phyloP scores from a whole-genome alignment of 345 rosid species.

The Corchorus olitorius region DNA sequence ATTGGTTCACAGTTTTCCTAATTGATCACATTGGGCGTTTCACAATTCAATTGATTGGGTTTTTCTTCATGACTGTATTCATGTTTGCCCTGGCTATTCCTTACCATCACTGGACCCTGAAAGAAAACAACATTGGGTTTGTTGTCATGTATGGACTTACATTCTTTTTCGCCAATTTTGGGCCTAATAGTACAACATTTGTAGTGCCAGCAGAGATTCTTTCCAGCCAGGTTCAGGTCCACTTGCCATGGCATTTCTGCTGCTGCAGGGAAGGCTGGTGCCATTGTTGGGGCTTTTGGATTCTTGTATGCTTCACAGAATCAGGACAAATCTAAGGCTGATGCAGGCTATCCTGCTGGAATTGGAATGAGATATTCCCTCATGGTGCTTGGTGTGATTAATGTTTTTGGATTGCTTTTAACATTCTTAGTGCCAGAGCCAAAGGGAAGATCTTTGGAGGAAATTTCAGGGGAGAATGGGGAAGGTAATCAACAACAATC shows the following conservation, averaged over 20 bases:
- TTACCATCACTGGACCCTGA: conserved; percentile 16
- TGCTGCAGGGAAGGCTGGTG: conserved; percentile 27
- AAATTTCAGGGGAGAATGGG: not conserved
- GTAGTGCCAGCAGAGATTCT: conserved; percentile 21
- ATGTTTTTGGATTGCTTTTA: conserved; percentile 37
- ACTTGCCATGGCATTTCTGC: conserved; percentile 25
- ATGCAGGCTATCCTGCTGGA: conserved; percentile 20
- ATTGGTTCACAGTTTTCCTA: conserved; percentile 6
- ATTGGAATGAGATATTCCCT: conserved; percentile 28
- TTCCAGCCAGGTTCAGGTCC: conserved; percentile 10
- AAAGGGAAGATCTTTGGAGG: not conserved
- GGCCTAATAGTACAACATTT: conserved; percentile 19
- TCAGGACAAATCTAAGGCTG: conserved; percentile 23
- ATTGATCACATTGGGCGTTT: conserved; percentile 9
- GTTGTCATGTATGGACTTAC: not conserved
- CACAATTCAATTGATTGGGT: conserved; percentile 19
- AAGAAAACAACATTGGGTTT: conserved; percentile 17
- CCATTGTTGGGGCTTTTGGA: conserved; percentile 16
- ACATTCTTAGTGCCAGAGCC: conserved; percentile 32
- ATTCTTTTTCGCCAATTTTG: conserved; percentile 21
- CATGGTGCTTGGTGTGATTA: conserved; percentile 18
- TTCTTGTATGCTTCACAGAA: conserved; percentile 40
- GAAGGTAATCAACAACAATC: not conserved
- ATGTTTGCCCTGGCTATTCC: conserved; percentile 22
- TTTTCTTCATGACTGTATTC: conserved; percentile 21